A percentile compares a stretch with the other conserved stretches of the same genome.
Evolutionary conservation across 2,329 filamentous ascomycete genomes (phyloP).

Genomic region (Neonectria faginata): DNA sequence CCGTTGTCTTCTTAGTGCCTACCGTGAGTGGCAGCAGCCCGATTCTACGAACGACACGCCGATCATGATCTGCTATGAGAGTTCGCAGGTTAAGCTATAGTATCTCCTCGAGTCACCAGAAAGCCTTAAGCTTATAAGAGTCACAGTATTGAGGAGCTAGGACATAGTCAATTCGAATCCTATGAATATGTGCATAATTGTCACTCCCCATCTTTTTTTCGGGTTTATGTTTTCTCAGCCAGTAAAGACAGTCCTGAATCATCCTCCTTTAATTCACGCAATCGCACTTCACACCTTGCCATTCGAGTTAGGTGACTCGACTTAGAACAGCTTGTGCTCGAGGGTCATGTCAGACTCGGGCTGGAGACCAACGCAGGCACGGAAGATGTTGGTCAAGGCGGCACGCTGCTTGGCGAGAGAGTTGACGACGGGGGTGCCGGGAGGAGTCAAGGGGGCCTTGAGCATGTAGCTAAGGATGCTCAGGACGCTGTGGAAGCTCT

Average conservation of each 20-base stretch:
- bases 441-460: slow-evolving; percentile 91
- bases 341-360: slow-evolving; percentile 99
- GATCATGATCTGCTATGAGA: too few relatives aligned
- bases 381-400: slow-evolving; percentile 97
- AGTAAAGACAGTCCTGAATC: slow-evolving; percentile 34
- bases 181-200: slow-evolving; percentile 37
- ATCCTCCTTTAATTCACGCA: slow-evolving; percentile 18
- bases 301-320: neutral
- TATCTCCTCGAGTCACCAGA: neutral
- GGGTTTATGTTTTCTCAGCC: slow-evolving; percentile 30
- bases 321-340: slow-evolving; percentile 94
- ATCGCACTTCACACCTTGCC: slow-evolving; percentile 1
- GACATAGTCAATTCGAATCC: slow-evolving; percentile 41
- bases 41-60: too few relatives aligned
- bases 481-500: slow-evolving; percentile 95
- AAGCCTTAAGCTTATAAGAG: too few relatives aligned
- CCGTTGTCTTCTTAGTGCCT: slow-evolving; percentile 1
- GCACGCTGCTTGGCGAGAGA: slow-evolving; percentile 95
- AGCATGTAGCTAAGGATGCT: slow-evolving; percentile 99
- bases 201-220: slow-evolving; percentile 36
- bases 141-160: slow-evolving; percentile 32
- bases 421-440: slow-evolving; percentile 96
- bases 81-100: too few relatives aligned
- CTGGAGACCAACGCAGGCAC: slow-evolving; percentile 94
- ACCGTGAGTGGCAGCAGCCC: too few relatives aligned